These are phyloP conservation scores for Globisporangium paroecandrum DNA, from an alignment of 352 stramenopile genomes.

Conservation along the genomic window DNA sequence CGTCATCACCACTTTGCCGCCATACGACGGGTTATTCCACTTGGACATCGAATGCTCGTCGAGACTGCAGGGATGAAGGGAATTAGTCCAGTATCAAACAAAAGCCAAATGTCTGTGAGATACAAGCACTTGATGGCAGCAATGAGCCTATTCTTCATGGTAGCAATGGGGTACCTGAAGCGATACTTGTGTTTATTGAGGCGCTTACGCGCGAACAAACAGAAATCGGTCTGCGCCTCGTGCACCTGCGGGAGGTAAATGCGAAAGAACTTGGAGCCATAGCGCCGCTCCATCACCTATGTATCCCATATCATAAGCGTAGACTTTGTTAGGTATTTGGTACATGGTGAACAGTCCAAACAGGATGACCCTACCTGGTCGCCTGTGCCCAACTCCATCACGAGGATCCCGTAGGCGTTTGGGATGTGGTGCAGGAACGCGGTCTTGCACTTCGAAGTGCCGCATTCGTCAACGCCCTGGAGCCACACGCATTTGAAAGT, in stretches of 20 bases:
- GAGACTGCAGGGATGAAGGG: not conserved
- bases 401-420: constrained; percentile 45
- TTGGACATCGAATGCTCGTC: constrained; percentile 50
- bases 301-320: not conserved
- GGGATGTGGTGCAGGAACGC: constrained; percentile 71
- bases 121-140: no score
- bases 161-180: constrained; percentile 42
- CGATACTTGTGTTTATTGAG: constrained; percentile 75
- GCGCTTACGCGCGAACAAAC: constrained; percentile 69
- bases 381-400: constrained; percentile 59
- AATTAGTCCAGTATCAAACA: not conserved
- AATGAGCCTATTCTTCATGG: not conserved
- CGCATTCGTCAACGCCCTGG: constrained; percentile 26
- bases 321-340: not conserved
- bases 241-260: constrained; percentile 77
- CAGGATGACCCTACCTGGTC: constrained; percentile 32
- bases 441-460: constrained; percentile 31
- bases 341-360: not conserved
- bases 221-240: constrained; percentile 67
- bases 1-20: constrained; percentile 58
- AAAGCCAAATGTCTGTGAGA: not conserved
- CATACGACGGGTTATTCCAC: constrained; percentile 61
- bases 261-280: constrained; percentile 67
- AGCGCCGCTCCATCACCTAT: constrained; percentile 42
- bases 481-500: not conserved